Conservation (phyloP, 345 rosid species). For the Anacardium occidentale region DNA sequence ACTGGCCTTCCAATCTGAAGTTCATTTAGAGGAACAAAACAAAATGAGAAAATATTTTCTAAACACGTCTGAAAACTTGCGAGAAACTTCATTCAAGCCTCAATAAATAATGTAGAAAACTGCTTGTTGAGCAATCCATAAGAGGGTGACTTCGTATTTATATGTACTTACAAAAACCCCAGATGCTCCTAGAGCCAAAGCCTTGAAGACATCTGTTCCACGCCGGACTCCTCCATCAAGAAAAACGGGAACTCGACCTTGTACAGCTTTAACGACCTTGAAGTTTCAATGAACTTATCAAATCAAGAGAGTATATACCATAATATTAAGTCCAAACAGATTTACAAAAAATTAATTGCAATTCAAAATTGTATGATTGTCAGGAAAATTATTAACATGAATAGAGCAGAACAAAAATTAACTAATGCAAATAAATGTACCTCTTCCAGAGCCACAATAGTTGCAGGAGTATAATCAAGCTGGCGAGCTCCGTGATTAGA, state of each 20-base stretch:
- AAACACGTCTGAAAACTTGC: no score
- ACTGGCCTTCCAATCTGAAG: conserved; percentile 88
- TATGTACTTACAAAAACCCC: conserved; percentile 78
- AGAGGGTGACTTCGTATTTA: neutral
- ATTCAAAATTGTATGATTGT: neutral
- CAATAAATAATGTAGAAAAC: no score
- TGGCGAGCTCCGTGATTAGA: conserved; percentile 98
- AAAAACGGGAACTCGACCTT: conserved; percentile 84
- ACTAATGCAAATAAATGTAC: conserved; percentile 30
- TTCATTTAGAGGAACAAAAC: neutral
- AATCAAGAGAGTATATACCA: neutral
- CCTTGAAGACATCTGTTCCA: conserved; percentile 98
- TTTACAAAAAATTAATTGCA: no score
- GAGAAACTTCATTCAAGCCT: no score
- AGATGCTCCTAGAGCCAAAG: conserved; percentile 92
- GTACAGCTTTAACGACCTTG: conserved; percentile 86
- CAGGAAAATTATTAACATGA: neutral
- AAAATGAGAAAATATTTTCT: neutral
- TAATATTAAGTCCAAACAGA: no score
- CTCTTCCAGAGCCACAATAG: conserved; percentile 88
- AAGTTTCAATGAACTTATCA: conserved; percentile 10
- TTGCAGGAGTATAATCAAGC: conserved; percentile 87
- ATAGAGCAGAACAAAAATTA: neutral
- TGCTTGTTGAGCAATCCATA: neutral
- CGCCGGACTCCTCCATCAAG: conserved; percentile 97